Percentiles rank a stretch among this genome's conserved stretches.
Conservation (phyloP, 2,329 filamentous ascomycete genomes). For the Fusarium solani-melongenae region DNA sequence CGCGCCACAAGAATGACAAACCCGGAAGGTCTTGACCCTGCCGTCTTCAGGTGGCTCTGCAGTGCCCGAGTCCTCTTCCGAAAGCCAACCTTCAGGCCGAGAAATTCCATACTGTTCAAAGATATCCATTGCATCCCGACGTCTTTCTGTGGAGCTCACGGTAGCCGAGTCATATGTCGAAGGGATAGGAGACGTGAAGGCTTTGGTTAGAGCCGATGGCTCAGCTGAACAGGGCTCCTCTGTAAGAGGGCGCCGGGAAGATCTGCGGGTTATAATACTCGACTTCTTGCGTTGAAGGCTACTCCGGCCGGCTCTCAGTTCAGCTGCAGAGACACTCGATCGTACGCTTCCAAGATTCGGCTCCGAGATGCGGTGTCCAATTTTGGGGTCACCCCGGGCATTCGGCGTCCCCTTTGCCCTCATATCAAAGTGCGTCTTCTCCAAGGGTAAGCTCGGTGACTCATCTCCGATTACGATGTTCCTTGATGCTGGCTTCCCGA, state of each 20-base stretch:
- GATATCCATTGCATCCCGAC: conserved; percentile 58
- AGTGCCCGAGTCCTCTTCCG: conserved; percentile 49
- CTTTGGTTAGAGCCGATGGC: background rate
- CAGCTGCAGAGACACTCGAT: conserved; percentile 20
- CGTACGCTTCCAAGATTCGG: background rate
- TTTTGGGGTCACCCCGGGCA: background rate
- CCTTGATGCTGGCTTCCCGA: conserved; percentile 42
- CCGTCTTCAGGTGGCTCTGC: conserved; percentile 26
- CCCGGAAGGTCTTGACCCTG: conserved; percentile 45
- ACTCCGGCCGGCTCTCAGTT: background rate
- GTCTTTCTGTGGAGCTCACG: conserved; percentile 50
- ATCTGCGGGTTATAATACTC: background rate
- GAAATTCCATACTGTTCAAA: conserved; percentile 60
- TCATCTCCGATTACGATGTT: conserved; percentile 39
- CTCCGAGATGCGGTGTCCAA: conserved; percentile 3
- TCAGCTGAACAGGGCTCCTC: conserved; percentile 6
- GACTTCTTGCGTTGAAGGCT: background rate
- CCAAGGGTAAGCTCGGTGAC: conserved; percentile 26
- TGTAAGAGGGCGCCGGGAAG: background rate
- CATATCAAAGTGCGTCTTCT: conserved; percentile 35
- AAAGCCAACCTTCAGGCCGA: conserved; percentile 59
- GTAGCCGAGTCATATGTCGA: conserved; percentile 37
- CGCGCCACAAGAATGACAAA: conserved; percentile 63
- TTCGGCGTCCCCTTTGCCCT: conserved; percentile 17
- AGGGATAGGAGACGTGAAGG: conserved; percentile 2